phyloP scores from a whole-genome alignment of 495 filamentous ascomycete species.

The Daldinia grandis region DNA sequence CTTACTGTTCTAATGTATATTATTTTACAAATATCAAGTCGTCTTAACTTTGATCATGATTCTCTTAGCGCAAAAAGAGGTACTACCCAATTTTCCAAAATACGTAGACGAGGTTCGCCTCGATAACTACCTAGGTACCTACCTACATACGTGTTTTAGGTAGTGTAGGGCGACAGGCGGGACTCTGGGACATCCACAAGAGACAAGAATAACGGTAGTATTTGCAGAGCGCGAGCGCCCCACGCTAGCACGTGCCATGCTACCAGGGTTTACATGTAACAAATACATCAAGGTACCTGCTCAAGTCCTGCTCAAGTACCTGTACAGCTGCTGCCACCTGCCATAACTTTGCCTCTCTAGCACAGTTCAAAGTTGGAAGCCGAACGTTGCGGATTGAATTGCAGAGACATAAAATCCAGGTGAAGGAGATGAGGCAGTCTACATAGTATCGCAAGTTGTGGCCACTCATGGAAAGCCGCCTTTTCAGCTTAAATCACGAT shows the following conservation, averaged over 20 bases:
- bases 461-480: conserved; percentile 34
- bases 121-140: no score
- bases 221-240: not conserved
- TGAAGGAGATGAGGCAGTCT: conserved; percentile 21
- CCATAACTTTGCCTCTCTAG: not conserved
- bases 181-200: conserved; percentile 60
- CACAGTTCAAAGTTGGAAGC: not conserved
- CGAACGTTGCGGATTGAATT: not conserved
- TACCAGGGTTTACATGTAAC: not conserved
- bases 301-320: no score
- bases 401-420: not conserved
- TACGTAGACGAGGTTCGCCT: conserved; percentile 49
- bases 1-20: conserved; percentile 22
- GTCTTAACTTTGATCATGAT: conserved; percentile 40
- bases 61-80: conserved; percentile 51
- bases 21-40: conserved; percentile 48
- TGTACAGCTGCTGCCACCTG: not conserved
- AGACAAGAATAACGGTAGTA: not conserved
- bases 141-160: conserved; percentile 57
- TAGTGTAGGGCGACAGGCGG: conserved; percentile 46
- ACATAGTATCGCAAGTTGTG: conserved; percentile 22
- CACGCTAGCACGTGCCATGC: not conserved
- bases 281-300: not conserved
- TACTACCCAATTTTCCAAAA: no score
- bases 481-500: conserved; percentile 35